Conservation (phyloP, 2,329 filamentous ascomycete species). For the Ophiostoma angusticollis region DNA sequence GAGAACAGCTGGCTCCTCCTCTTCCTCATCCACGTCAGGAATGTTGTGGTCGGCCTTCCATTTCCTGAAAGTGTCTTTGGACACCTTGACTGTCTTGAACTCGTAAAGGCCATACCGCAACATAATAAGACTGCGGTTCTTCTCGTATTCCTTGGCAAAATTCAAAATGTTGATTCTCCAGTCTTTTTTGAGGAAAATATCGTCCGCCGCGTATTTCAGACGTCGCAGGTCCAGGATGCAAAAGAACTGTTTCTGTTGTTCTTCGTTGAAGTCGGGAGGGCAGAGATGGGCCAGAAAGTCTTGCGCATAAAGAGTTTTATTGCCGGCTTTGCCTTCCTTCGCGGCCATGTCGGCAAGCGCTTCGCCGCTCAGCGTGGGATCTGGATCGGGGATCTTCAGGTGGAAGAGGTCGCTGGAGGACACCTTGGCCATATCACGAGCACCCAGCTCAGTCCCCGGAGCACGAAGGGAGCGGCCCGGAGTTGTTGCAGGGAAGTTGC, state of each 20-base stretch:
- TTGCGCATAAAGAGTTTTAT: slow-evolving; percentile 46
- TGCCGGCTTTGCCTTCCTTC: slow-evolving; percentile 32
- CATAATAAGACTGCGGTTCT: slow-evolving; percentile 48
- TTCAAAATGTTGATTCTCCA: slow-evolving; percentile 51
- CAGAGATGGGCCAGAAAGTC: slow-evolving; percentile 46
- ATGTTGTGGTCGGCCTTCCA: slow-evolving; percentile 46
- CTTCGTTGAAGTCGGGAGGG: slow-evolving; percentile 43
- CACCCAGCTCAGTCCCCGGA: slow-evolving; percentile 32
- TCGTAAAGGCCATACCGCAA: slow-evolving; percentile 49
- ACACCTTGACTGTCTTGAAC: slow-evolving; percentile 49
- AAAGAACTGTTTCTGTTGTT: slow-evolving; percentile 49
- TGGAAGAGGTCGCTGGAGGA: slow-evolving; percentile 40
- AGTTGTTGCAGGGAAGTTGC: slow-evolving; percentile 34
- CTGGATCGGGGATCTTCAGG: slow-evolving; percentile 46
- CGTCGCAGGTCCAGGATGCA: slow-evolving; percentile 49
- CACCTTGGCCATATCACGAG: slow-evolving; percentile 36
- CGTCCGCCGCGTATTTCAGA: slow-evolving; percentile 48
- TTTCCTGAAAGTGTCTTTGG: slow-evolving; percentile 42
- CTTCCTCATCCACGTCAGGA: slow-evolving; percentile 30
- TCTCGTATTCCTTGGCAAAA: slow-evolving; percentile 52
- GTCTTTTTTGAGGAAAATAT: slow-evolving; percentile 47
- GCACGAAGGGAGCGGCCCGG: slow-evolving; percentile 32
- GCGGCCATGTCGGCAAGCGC: slow-evolving; percentile 40
- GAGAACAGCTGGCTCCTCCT: neutral
- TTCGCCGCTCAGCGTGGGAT: slow-evolving; percentile 43